These are phyloP conservation scores for Lactifluus echinatus DNA, from an alignment of 768 basidiomycete genomes.

Conservation along the genomic window DNA sequence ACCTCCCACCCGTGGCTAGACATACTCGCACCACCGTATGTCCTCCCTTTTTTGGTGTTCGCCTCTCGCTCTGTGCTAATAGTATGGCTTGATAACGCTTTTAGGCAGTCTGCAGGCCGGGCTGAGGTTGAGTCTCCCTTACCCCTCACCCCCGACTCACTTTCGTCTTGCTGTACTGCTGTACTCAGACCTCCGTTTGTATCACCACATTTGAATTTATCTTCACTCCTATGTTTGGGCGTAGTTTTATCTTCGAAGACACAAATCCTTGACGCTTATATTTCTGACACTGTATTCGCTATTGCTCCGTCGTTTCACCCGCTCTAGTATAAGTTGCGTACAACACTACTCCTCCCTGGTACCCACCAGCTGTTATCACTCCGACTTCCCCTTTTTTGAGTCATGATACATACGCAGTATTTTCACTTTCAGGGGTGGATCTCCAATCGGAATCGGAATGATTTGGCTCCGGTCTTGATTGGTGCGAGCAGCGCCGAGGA, in stretches of 20 bases:
- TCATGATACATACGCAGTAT: not conserved
- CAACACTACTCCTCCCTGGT: not conserved
- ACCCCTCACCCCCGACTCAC: not conserved
- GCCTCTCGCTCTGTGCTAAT: not conserved
- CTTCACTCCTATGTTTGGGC: not conserved
- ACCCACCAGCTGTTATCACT: not conserved
- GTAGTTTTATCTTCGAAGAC: not conserved
- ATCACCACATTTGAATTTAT: not conserved
- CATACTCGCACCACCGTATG: not conserved
- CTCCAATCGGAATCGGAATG: not conserved
- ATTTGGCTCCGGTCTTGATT: not conserved
- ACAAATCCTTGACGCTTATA: not conserved
- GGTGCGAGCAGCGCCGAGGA: not conserved
- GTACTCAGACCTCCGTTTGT: not conserved
- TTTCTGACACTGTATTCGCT: not conserved
- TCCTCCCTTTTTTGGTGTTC: not conserved
- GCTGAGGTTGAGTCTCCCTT: slow-evolving; percentile 7
- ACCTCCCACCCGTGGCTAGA: slow-evolving; percentile 2
- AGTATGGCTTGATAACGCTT: not conserved
- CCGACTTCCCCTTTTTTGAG: not conserved
- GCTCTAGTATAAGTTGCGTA: not conserved
- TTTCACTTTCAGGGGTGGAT: not conserved
- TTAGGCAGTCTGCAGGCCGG: slow-evolving; percentile 18
- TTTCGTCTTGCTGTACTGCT: not conserved
- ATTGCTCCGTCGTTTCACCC: not conserved